These are phyloP conservation scores for Nyssa sinensis DNA, from an alignment of 148 eudicot species.

Conservation along the genomic window DNA sequence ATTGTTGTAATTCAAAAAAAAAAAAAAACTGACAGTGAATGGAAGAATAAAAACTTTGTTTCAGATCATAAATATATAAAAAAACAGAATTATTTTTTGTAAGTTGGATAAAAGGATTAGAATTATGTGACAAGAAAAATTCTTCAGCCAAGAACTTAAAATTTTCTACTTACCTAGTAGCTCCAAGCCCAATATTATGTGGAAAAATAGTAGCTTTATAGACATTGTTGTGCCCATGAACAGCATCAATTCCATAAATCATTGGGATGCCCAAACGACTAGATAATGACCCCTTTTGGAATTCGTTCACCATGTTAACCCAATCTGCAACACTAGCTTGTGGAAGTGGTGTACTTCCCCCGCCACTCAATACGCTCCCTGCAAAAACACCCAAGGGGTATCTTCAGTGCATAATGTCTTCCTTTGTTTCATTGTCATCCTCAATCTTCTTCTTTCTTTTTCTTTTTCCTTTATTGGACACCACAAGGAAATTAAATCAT, in stretches of 20 bases:
- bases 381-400: slow-evolving; percentile 21
- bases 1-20: too few relatives aligned
- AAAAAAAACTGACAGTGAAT: neutral
- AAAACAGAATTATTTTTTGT: too few relatives aligned
- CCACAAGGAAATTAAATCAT: neutral
- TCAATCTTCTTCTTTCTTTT: neutral
- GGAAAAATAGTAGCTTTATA: slow-evolving; percentile 79
- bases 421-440: neutral
- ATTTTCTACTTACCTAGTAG: slow-evolving; percentile 51
- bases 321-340: slow-evolving; percentile 62
- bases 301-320: slow-evolving; percentile 68
- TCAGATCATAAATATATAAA: too few relatives aligned
- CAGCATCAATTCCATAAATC: slow-evolving; percentile 83
- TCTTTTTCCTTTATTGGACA: neutral
- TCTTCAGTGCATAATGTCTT: neutral
- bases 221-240: slow-evolving; percentile 81
- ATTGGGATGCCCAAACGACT: slow-evolving; percentile 77
- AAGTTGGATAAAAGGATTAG: too few relatives aligned
- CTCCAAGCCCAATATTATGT: slow-evolving; percentile 75
- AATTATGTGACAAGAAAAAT: too few relatives aligned
- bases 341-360: slow-evolving; percentile 71
- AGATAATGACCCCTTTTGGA: slow-evolving; percentile 63
- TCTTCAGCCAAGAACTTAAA: neutral
- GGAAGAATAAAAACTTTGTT: neutral
- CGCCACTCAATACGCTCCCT: slow-evolving; percentile 83